Evolutionary conservation across 139 green algal species (phyloP), one percentile per base, ranked within the genome.

Genomic region (Micractinium conductrix): DNA sequence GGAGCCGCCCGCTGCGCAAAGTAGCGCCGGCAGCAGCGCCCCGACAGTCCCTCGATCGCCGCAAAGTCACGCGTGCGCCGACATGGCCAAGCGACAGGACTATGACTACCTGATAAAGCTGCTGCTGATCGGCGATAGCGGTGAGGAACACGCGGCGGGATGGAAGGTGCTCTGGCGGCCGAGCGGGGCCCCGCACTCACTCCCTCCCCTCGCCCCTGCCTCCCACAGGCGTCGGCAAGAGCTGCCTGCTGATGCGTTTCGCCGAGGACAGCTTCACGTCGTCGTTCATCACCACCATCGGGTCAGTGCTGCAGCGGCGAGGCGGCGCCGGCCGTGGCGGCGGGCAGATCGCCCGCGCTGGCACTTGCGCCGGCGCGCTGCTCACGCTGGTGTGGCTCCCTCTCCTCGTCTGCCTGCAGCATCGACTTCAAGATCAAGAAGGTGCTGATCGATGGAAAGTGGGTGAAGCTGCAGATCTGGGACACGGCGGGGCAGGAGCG

Each of bases 391-490:
- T n/a, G n/a, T n/a, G n/a, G n/a, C n/a, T n/a, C n/a, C n/a, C n/a
- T n/a, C n/a, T n/a, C 9, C 38, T 16, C 8, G 2, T 44, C 28
- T 48, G 17, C 35, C 1, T 89, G 71, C 88, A 98, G 96, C 30
- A 98, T 99, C 75, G 97, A 99, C 88, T 99, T 99, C 89, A 99
- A 99, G 78, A 98, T 99, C 48, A 98, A 98, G 84, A 99, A 98
- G 79, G 91, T 99, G 35, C 87, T 96, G 69, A 79, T 99, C 0
- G 95, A 98, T 62, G 93, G 95, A 38, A 98, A 98, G 80, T 93
- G 92, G 74, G 94, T 98, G 10, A 99, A 99, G 92, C 89, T 99
- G 50, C 97, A 99, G 84, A 98, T 99, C 53, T 99, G 97, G 97
- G 97, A 99, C 86, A 99, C 97, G 22, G 97, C 97, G 28, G 97